phyloP scores from a whole-genome alignment of 176 grass and related monocot genomes.

The Eragrostis curvula region DNA sequence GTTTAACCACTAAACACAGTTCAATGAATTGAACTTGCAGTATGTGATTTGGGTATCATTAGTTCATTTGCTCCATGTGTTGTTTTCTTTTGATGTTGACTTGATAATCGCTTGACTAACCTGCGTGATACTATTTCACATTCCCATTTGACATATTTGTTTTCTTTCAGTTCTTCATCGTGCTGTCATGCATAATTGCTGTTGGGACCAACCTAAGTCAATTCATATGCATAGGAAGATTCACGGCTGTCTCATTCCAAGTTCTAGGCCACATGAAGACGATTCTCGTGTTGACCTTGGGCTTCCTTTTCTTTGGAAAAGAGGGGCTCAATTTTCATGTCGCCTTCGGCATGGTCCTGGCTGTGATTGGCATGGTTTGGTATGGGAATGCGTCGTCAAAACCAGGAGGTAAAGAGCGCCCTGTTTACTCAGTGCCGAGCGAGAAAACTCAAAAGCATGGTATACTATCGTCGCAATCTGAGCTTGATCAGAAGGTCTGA shows the following conservation, averaged over 20 bases:
- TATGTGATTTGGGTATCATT: not conserved
- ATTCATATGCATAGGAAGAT: conserved; percentile 40
- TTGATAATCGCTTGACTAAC: not conserved
- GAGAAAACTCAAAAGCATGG: conserved; percentile 4
- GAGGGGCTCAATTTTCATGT: conserved; percentile 37
- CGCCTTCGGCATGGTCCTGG: conserved; percentile 20
- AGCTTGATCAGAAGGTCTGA: conserved; percentile 10
- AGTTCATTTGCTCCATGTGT: not conserved
- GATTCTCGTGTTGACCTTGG: not conserved
- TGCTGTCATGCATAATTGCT: not conserved
- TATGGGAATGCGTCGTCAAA: conserved; percentile 26
- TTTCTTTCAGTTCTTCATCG: conserved; percentile 24
- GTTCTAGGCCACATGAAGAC: conserved; percentile 4
- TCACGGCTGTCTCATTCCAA: conserved; percentile 22
- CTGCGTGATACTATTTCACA: not conserved
- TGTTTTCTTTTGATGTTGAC: not conserved
- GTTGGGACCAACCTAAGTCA: conserved; percentile 36
- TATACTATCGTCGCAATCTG: not conserved
- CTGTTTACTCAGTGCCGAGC: not conserved
- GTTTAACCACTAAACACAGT: not conserved
- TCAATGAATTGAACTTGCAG: not conserved
- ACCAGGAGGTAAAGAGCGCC: conserved; percentile 21
- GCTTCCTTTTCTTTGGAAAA: conserved; percentile 23
- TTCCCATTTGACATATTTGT: not conserved
- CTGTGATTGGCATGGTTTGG: conserved; percentile 39